A percentile compares a stretch with the other conserved stretches of the same genome.
Evolutionary conservation across 257 asterid species (phyloP).

Genomic region (Solanum appendiculatum): DNA sequence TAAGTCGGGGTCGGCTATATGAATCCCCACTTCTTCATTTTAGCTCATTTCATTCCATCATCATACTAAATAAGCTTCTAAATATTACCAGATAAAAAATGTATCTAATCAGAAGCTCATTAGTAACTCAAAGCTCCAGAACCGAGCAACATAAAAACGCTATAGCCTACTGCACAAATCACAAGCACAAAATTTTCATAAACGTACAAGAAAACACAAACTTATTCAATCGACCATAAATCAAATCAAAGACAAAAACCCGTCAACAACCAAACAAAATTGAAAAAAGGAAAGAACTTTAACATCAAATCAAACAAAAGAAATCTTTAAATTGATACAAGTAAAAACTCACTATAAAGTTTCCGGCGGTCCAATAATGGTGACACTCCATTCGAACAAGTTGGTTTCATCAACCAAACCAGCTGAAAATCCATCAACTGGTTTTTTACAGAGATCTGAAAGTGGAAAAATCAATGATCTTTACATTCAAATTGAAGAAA

Average conservation of each 20-base stretch:
- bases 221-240: background rate
- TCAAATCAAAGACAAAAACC: background rate
- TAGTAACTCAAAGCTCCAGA: background rate
- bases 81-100: background rate
- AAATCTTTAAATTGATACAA: background rate
- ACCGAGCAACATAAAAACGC: background rate
- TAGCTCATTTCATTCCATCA: background rate
- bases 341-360: constrained; percentile 64
- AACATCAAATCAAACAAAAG: background rate
- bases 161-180: background rate
- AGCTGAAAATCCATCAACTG: constrained; percentile 98
- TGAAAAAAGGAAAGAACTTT: background rate
- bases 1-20: background rate
- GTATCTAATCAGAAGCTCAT: background rate
- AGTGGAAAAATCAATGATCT: background rate
- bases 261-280: background rate
- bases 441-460: constrained; percentile 83
- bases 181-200: background rate
- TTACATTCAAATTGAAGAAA: background rate
- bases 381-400: constrained; percentile 95
- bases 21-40: background rate
- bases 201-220: background rate
- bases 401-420: constrained; percentile 81
- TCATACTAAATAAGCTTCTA: background rate
- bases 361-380: constrained; percentile 95